Percentiles rank a stretch among this genome's conserved stretches.
phyloP scores from a whole-genome alignment of 2,329 filamentous ascomycete species.

The Cladosporium sp. region DNA sequence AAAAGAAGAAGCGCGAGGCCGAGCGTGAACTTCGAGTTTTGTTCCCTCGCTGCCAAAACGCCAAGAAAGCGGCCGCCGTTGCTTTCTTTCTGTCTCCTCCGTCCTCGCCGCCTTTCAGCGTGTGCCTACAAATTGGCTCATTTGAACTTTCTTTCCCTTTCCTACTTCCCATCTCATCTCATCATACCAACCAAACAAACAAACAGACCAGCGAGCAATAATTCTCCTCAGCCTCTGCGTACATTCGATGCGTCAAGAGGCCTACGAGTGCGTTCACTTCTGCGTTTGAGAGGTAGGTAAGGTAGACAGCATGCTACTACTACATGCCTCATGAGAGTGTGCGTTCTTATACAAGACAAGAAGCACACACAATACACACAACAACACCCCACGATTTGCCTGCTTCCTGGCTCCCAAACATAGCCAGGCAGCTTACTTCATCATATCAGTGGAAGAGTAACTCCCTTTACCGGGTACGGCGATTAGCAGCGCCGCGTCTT shows the following conservation, averaged over 20 bases:
- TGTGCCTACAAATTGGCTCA: no score
- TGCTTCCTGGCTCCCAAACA: slow-evolving; percentile 42
- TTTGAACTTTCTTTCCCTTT: background rate
- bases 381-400: slow-evolving; percentile 44
- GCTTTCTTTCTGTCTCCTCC: no score
- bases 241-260: no score
- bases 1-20: background rate
- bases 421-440: slow-evolving; percentile 48
- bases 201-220: no score
- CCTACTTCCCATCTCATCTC: background rate
- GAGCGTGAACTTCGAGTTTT: background rate
- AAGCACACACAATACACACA: no score
- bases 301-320: no score
- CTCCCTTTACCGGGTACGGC: slow-evolving; percentile 32
- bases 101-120: no score
- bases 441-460: slow-evolving; percentile 47
- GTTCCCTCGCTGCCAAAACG: no score
- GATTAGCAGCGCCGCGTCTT: slow-evolving; percentile 50
- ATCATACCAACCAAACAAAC: background rate
- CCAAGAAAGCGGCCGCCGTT: background rate
- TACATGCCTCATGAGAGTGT: no score
- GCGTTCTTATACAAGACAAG: background rate
- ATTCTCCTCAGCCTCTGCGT: background rate
- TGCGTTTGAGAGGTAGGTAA: background rate
- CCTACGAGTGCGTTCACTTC: no score